Percentiles rank a stretch among this genome's conserved stretches.
phyloP scores from a whole-genome alignment of 176 grass and related monocot genomes.

The Oryza glumipatula region DNA sequence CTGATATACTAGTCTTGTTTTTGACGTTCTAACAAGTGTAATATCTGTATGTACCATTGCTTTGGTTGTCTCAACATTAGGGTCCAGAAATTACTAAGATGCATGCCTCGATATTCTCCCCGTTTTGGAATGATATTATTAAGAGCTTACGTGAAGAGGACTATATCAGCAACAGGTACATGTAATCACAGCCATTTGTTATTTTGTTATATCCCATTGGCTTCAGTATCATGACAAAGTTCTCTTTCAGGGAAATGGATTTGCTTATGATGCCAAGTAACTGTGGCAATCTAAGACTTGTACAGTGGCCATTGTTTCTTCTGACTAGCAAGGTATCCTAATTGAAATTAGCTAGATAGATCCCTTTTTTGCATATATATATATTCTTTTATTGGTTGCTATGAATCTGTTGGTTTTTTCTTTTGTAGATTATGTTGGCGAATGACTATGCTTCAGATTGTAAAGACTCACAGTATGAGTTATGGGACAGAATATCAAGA shows the following conservation, averaged over 20 bases:
- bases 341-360: constrained; percentile 21
- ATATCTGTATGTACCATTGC: neutral
- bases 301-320: constrained; percentile 98
- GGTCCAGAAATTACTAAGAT: constrained; percentile 69
- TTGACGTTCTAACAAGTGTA: neutral
- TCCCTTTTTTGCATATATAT: neutral
- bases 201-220: constrained; percentile 10
- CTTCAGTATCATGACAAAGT: constrained; percentile 26
- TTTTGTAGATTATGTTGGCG: constrained; percentile 87
- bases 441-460: constrained; percentile 82
- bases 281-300: constrained; percentile 71
- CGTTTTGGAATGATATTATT: constrained; percentile 99
- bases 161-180: constrained; percentile 82
- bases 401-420: constrained; percentile 39
- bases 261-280: constrained; percentile 99
- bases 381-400: constrained; percentile 5
- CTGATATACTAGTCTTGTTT: constrained; percentile 6
- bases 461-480: constrained; percentile 74
- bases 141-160: constrained; percentile 98
- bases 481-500: constrained; percentile 87
- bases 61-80: constrained; percentile 40
- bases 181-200: neutral
- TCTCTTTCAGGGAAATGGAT: constrained; percentile 88
- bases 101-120: constrained; percentile 80
- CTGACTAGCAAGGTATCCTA: constrained; percentile 87